phyloP scores from a whole-genome alignment of 2,329 filamentous ascomycete genomes.

The Phoma herbarum region DNA sequence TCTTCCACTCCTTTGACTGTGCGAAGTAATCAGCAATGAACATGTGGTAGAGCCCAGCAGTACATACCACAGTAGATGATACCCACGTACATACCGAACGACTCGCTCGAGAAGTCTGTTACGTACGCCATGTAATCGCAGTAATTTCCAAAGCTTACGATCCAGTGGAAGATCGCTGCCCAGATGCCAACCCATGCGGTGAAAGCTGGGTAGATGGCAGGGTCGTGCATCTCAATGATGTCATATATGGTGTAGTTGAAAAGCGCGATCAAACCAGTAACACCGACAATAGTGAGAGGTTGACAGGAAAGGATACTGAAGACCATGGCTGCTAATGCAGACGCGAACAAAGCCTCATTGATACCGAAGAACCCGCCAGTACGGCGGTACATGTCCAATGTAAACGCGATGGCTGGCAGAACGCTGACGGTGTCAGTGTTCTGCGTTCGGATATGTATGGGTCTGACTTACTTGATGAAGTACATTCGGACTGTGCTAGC shows the following conservation, averaged over 20 bases:
- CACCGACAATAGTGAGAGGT: conserved; percentile 65
- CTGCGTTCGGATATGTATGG: too few relatives aligned
- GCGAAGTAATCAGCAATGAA: conserved; percentile 2
- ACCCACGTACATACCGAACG: conserved; percentile 64
- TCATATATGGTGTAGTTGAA: conserved; percentile 70
- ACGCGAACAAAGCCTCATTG: conserved; percentile 65
- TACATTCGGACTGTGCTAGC: conserved; percentile 67
- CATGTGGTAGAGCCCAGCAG: too few relatives aligned
- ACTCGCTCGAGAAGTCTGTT: conserved; percentile 64
- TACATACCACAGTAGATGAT: conserved; percentile 63
- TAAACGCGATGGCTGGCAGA: conserved; percentile 66
- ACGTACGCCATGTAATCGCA: conserved; percentile 68
- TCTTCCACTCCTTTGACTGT: conserved; percentile 67
- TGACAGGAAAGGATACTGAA: conserved; percentile 63
- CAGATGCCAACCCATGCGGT: conserved; percentile 67
- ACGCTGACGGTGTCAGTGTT: conserved; percentile 49
- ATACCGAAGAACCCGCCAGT: conserved; percentile 65
- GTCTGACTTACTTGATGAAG: conserved; percentile 60
- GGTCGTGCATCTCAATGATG: conserved; percentile 61
- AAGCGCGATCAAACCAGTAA: conserved; percentile 60
- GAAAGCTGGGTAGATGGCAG: conserved; percentile 61
- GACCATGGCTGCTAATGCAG: conserved; percentile 63
- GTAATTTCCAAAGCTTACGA: conserved; percentile 61
- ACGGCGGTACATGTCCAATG: conserved; percentile 65
- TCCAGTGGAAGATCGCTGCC: conserved; percentile 67